Evolutionary conservation across 2,329 filamentous ascomycete genomes (phyloP), one percentile per base, ranked within the genome.

Genomic region (Cladophialophora exuberans): DNA sequence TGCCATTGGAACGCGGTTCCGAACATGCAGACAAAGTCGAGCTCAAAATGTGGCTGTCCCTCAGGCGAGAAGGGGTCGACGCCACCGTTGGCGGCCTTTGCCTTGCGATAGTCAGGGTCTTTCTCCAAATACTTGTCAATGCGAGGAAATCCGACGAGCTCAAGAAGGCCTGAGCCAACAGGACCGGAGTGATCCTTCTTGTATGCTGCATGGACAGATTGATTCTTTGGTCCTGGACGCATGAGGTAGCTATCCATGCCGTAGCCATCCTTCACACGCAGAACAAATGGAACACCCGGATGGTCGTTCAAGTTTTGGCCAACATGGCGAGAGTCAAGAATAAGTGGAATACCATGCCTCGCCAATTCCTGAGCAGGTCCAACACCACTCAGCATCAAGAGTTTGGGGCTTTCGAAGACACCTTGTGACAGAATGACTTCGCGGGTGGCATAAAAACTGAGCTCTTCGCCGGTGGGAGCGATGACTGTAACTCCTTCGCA

Each of bases 301-400:
- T 61, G 83, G 64, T 88, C 84, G 52, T 83, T 73, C 4, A 88
- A 74, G 69, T 87, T 84, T 55, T 79, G 79, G 4, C 85, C 85
- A 2, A 89, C 84, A 39, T 85, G 82, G 1, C 79, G 79, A 0
- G 82, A 79, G 57, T 86, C 76, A 3, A 78, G 72, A 15, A 84
- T 60, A 0, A 81, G 69, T 1, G 73, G 64, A 57, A 87, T 86
- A 13, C 73, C 70, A 63, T 81, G 76, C 47, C 73, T 72, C 15
- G 74, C 60, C 6, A 88, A 76, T 59, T 84, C 79, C 0, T 70
- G 65, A 9, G 68, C 64, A 0, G 83, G 83, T 0, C 85, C 85
- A 28, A 88, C 77, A 15, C 85, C 85, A 48, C 76, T 81, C 1
- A 87, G 77, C 71, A 85, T 83, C 7, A 88, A 79, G 1, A 88